Evolutionary conservation across 805 yeast species (phyloP), one percentile per base, ranked within the genome.

Genomic region (Kodamaea lidongshanica): DNA sequence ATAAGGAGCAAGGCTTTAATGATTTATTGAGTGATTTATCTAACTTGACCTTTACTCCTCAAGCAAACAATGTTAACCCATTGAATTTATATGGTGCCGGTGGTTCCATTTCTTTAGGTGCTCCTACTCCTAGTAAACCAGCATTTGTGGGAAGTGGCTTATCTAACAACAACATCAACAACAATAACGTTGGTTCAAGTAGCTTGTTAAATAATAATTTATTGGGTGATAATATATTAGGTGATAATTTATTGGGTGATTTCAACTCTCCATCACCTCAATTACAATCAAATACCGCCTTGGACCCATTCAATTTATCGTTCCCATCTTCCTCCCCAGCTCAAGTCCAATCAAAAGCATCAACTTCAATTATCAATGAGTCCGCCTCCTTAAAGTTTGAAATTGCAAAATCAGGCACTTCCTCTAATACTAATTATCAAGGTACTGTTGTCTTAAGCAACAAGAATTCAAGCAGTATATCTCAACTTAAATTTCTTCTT

Each of bases 11-110:
- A 52, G 51, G 68, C 44, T 79, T 57, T 30, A 74, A 75, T 32
- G 95, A 87, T 51, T 65, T 88, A 39, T 64, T 87, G 37, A 77
- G 83, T 29, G 92, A 79, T 41, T 61, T 83, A 43, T 70, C 78
- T 17, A 70, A 78, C 27, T 65, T 83, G 36, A 70, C 84, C 2
- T 71, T 80, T 38, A 34, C 25, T 21, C 34, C 43, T 4, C 28
- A 31, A 20, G 34, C 36, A 10, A 40, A 32, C 20, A 44, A 50
- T 29, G 54, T 52, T 35, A 54, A 54, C 35, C 53, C 58, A 9
- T 46, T 44, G 25, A 51, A 63, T 45, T 50, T 61, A 19, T 64
- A 56, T 38, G 81, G 81, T 3, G 41, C 65, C 5, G 78, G 79
- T 9, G 82, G 82, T 15, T 60, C 65, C 10, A 65, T 64, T 33